A percentile compares a stretch with the other conserved stretches of the same genome.
These are phyloP conservation scores for Funneliformis caledonium DNA, from an alignment of 371 early-diverging fungal genomes.

Conservation along the genomic window DNA sequence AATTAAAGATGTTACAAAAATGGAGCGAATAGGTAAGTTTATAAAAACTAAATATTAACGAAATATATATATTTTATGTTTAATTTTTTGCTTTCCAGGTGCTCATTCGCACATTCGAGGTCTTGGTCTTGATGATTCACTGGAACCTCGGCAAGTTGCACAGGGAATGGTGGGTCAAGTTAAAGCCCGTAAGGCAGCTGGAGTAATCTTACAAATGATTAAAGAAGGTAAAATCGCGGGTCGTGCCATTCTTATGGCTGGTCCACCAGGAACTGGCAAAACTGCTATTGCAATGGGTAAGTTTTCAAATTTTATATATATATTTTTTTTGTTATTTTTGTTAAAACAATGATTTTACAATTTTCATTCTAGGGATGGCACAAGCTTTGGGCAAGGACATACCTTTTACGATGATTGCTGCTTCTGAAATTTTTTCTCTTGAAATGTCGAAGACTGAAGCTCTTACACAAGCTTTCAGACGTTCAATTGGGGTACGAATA, in stretches of 20 bases:
- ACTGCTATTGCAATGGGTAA: constrained; percentile 92
- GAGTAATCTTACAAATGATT: constrained; percentile 93
- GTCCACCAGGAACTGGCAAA: constrained; percentile 98
- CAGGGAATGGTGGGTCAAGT: constrained; percentile 99
- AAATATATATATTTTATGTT: not conserved
- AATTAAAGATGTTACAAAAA: constrained; percentile 62
- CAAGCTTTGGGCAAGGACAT: constrained; percentile 92
- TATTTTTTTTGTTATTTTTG: constrained; percentile 8
- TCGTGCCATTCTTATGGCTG: constrained; percentile 95
- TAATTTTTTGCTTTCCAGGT: constrained; percentile 56
- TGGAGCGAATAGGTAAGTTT: constrained; percentile 70
- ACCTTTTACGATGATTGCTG: constrained; percentile 96
- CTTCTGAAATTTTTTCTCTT: constrained; percentile 96
- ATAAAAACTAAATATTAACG: not conserved
- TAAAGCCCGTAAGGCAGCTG: constrained; percentile 95
- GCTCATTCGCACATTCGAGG: constrained; percentile 97
- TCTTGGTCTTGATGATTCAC: constrained; percentile 87
- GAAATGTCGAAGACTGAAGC: constrained; percentile 99
- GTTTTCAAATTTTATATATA: not conserved
- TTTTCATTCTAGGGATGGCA: constrained; percentile 70
- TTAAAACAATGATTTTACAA: not conserved
- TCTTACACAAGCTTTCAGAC: constrained; percentile 97
- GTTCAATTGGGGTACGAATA: constrained; percentile 96
- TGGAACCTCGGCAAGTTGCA: constrained; percentile 83
- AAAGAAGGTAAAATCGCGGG: constrained; percentile 97